phyloP scores from a whole-genome alignment of 192 early-diverging fungal species.

The Backusella australiensis region DNA sequence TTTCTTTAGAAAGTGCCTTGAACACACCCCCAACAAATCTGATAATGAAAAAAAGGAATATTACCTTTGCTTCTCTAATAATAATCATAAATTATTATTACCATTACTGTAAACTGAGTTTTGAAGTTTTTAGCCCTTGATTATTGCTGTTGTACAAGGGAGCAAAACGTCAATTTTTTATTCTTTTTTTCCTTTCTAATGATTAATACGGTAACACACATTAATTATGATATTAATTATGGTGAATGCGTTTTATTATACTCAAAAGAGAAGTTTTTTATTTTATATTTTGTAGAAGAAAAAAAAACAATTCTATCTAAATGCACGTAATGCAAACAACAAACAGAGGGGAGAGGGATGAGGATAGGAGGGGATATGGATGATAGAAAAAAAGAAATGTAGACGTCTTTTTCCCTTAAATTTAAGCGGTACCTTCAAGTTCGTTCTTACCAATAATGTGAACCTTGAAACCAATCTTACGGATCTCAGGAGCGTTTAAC shows the following conservation, averaged over 20 bases:
- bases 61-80: background rate
- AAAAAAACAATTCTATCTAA: constrained; percentile 2
- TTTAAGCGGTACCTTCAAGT: constrained; percentile 35
- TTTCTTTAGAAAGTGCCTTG: background rate
- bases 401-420: background rate
- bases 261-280: background rate
- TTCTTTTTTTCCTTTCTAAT: background rate
- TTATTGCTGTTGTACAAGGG: background rate
- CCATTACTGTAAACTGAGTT: background rate
- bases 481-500: constrained; percentile 61
- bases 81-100: too few relatives aligned
- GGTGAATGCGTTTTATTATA: background rate
- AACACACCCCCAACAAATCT: background rate
- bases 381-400: background rate
- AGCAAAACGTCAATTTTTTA: background rate
- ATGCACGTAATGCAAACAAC: constrained; percentile 3
- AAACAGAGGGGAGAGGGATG: background rate
- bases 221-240: background rate
- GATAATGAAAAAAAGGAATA: background rate
- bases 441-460: constrained; percentile 65
- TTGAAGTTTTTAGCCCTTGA: background rate
- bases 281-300: background rate
- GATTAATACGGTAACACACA: background rate
- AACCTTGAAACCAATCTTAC: constrained; percentile 77
- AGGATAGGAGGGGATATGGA: background rate